Evolutionary conservation across 306 rosid genomes (phyloP).

Genomic region (Adenanthera pavonina): DNA sequence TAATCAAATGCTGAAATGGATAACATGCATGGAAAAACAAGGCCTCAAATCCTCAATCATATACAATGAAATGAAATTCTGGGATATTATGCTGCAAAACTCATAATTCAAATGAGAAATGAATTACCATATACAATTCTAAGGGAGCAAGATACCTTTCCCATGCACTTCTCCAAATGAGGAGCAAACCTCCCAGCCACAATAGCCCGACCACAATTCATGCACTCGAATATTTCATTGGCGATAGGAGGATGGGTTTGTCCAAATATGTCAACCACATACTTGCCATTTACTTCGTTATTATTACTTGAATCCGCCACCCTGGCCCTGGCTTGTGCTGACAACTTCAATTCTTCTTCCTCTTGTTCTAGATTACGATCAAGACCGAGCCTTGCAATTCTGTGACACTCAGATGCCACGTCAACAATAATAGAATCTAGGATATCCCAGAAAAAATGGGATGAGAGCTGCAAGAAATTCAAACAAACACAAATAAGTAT

Average conservation of each 20-base stretch:
- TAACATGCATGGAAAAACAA: slow-evolving; percentile 3
- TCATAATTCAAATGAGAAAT: background rate
- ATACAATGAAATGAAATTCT: background rate
- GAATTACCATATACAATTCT: background rate
- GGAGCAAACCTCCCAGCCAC: slow-evolving; percentile 98
- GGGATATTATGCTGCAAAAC: background rate
- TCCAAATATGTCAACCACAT: slow-evolving; percentile 91
- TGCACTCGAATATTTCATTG: slow-evolving; percentile 79
- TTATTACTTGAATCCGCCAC: slow-evolving; percentile 87
- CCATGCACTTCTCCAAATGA: slow-evolving; percentile 99
- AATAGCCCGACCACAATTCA: slow-evolving; percentile 87
- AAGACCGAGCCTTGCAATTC: slow-evolving; percentile 88
- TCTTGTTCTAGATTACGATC: slow-evolving; percentile 93
- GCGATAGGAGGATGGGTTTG: slow-evolving; percentile 94
- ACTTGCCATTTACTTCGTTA: slow-evolving; percentile 79
- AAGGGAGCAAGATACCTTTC: slow-evolving; percentile 67
- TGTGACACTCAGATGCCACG: slow-evolving; percentile 95
- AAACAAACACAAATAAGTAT: slow-evolving; percentile 33
- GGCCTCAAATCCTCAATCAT: background rate
- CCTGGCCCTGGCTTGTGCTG: slow-evolving; percentile 86
- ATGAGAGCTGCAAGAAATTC: slow-evolving; percentile 71
- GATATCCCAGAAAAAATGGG: slow-evolving; percentile 76
- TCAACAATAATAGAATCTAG: slow-evolving; percentile 91
- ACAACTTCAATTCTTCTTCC: slow-evolving; percentile 91
- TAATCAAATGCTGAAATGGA: background rate